Conservation (phyloP, 176 grass and related monocot genomes). For the Neostapfia colusana region DNA sequence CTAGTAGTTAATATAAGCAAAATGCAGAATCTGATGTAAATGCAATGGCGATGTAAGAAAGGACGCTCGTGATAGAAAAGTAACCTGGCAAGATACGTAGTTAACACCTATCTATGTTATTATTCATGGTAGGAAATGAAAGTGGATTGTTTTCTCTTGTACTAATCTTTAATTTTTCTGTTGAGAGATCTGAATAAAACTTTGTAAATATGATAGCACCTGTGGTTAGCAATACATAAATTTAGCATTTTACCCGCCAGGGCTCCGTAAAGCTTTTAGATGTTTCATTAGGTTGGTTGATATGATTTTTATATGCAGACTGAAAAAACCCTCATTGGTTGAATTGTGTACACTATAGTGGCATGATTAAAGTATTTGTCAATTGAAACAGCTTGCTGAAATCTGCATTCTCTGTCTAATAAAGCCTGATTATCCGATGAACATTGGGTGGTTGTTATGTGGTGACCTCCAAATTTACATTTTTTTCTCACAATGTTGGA, state of each 20-base stretch:
- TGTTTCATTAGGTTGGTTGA: background rate
- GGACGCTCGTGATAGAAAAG: conserved; percentile 6
- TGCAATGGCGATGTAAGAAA: background rate
- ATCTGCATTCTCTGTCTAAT: background rate
- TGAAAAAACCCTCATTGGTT: background rate
- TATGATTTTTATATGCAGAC: conserved; percentile 6
- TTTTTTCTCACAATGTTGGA: background rate
- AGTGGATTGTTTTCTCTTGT: conserved; percentile 9
- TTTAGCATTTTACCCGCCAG: background rate
- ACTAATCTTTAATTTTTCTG: background rate
- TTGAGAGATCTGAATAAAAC: background rate
- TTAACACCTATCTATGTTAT: background rate
- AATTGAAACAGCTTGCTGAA: conserved; percentile 13
- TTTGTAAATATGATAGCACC: background rate
- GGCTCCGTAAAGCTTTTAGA: background rate
- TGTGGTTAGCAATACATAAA: background rate
- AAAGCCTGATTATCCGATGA: background rate
- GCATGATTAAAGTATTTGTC: conserved; percentile 1
- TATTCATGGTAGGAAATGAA: background rate
- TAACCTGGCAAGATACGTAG: background rate
- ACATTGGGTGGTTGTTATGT: background rate
- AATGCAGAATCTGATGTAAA: background rate
- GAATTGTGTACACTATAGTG: background rate
- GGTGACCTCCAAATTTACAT: background rate
- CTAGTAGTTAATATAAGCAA: background rate